A percentile compares a stretch with the other conserved stretches of the same genome.
Evolutionary conservation across 2,329 filamentous ascomycete species (phyloP).

Genomic region (Botrytis byssoidea): DNA sequence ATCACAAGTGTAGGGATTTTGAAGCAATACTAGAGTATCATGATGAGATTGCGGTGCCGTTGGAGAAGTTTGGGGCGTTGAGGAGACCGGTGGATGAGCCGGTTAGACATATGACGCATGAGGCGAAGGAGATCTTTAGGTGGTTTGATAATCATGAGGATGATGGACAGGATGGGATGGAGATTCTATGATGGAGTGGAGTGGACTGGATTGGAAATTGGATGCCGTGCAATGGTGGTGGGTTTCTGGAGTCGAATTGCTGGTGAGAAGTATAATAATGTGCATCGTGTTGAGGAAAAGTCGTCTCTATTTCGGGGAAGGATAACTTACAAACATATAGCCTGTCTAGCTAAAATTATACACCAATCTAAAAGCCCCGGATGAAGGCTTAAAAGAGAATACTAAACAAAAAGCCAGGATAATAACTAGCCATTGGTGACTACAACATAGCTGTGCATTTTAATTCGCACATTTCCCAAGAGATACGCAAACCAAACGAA

Average conservation of each 20-base stretch:
- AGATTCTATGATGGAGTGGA: background rate
- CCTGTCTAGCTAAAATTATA: background rate
- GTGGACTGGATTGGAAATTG: background rate
- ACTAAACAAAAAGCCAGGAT: too few species aligned
- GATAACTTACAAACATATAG: background rate
- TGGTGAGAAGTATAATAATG: background rate
- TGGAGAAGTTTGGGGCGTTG: slow-evolving; percentile 1
- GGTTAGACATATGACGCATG: background rate
- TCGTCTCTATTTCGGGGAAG: background rate
- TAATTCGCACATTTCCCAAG: background rate
- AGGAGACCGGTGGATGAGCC: background rate
- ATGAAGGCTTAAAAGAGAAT: background rate
- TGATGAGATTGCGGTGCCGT: background rate
- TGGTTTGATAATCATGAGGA: background rate
- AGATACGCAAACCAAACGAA: background rate
- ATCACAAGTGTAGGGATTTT: background rate
- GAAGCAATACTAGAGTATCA: background rate
- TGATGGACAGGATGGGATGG: background rate
- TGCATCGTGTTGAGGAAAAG: background rate
- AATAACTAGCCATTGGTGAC: too few species aligned
- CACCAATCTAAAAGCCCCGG: background rate
- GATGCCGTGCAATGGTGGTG: background rate
- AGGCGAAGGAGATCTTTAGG: background rate
- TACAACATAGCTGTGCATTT: background rate
- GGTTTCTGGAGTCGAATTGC: background rate